Evolutionary conservation across 2,329 filamentous ascomycete genomes (phyloP).

Genomic region (Sporothrix globosa): DNA sequence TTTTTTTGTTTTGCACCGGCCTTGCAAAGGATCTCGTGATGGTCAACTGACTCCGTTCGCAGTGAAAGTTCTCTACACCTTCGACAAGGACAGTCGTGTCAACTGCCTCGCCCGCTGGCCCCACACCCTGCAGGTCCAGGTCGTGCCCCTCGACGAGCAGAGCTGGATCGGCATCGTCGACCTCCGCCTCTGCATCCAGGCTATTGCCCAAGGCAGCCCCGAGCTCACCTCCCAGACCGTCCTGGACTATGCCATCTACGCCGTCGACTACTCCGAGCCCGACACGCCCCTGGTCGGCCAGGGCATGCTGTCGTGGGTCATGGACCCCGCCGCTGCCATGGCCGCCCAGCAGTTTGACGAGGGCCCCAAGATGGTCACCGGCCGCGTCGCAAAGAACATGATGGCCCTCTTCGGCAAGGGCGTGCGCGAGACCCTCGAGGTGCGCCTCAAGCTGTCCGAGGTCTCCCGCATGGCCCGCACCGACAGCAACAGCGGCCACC

Average conservation of each 20-base stretch:
- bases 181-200: slow-evolving; percentile 81
- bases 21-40: neutral
- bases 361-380: slow-evolving; percentile 69
- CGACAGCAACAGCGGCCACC: slow-evolving; percentile 36
- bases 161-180: slow-evolving; percentile 86
- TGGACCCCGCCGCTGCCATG: slow-evolving; percentile 50
- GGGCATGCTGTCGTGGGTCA: slow-evolving; percentile 86
- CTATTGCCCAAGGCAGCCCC: slow-evolving; percentile 76
- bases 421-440: slow-evolving; percentile 85
- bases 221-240: slow-evolving; percentile 75
- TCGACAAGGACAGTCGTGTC: slow-evolving; percentile 84
- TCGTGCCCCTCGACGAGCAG: slow-evolving; percentile 76
- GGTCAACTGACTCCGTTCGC: slow-evolving; percentile 35
- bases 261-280: slow-evolving; percentile 93
- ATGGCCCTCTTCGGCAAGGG: slow-evolving; percentile 83
- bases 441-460: slow-evolving; percentile 83
- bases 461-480: slow-evolving; percentile 62
- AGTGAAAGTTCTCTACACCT: slow-evolving; percentile 98
- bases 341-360: slow-evolving; percentile 56
- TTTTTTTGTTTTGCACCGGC: neutral
- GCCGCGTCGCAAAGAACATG: slow-evolving; percentile 84
- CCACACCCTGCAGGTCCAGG: slow-evolving; percentile 76
- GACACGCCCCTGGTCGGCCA: slow-evolving; percentile 93
- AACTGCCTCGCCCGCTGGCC: slow-evolving; percentile 88
- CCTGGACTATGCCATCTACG: slow-evolving; percentile 93